These are phyloP conservation scores for Eurotiales sp. DNA, from an alignment of 2,329 filamentous ascomycete genomes.

Conservation along the genomic window DNA sequence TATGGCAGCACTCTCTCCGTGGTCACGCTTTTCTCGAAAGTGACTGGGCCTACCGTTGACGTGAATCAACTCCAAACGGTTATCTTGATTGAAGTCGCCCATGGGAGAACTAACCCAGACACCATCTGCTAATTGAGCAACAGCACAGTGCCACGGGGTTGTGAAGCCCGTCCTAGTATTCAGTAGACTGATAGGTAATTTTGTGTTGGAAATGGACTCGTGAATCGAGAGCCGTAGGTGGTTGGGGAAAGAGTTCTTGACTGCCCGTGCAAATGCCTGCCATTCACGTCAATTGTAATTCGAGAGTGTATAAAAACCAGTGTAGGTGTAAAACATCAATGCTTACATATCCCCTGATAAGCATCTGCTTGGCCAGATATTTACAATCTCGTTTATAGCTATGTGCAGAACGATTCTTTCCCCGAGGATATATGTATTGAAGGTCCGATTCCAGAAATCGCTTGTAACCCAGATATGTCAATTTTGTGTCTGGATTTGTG, in stretches of 20 bases:
- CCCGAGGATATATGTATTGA: constrained; percentile 10
- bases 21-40: constrained; percentile 5
- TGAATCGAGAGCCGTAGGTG: constrained; percentile 55
- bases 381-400: constrained; percentile 44
- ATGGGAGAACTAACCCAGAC: constrained; percentile 1
- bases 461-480: constrained; percentile 55
- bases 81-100: constrained; percentile 6
- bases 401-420: constrained; percentile 2
- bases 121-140: constrained; percentile 6
- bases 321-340: background rate
- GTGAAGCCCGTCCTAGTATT: constrained; percentile 46
- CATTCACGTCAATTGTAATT: background rate
- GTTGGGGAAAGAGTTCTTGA: constrained; percentile 45
- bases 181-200: constrained; percentile 50
- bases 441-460: constrained; percentile 53
- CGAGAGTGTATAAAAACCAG: background rate
- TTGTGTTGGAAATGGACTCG: constrained; percentile 45
- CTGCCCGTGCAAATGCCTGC: constrained; percentile 53
- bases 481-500: constrained; percentile 45
- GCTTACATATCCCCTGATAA: constrained; percentile 51
- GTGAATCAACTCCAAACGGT: constrained; percentile 7
- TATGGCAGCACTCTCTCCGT: background rate
- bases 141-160: constrained; percentile 53
- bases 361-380: constrained; percentile 54
- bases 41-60: constrained; percentile 4